Evolutionary conservation across 2,329 filamentous ascomycete species (phyloP), one percentile per base, ranked within the genome.

Genomic region (Fusarium sp.): DNA sequence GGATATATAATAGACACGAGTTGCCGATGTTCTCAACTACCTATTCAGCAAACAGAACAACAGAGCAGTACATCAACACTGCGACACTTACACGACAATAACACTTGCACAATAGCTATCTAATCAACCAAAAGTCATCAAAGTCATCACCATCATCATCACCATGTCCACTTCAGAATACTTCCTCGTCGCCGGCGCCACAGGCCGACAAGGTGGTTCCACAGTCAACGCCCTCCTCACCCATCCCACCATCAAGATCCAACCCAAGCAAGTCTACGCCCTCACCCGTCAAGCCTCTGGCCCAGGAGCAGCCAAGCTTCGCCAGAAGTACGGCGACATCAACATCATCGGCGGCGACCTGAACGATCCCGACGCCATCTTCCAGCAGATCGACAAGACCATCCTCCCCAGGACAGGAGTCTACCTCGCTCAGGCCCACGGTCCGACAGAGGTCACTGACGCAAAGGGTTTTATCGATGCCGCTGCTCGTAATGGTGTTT

Each of bases 311-410:
- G 15, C 70, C 7, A 68, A 59, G 3, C 60, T 72, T 72, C 14
- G 54, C 71, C 20, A 76, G 79, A 68, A 59, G 52, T 80, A 82
- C 13, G 78, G 80, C 8, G 80, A 62, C 15, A 56, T 89, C 62
- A 82, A 82, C 39, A 71, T 90, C 7, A 79, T 90, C 7, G 75
- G 85, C 71, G 87, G 88, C 22, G 81, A 89, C 58, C 77, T 90
- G 19, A 79, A 84, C 61, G 75, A 86, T 35, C 76, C 82, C 0
- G 73, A 78, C 1, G 77, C 71, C 0, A 82, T 89, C 41, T 88
- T 89, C 11, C 63, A 62, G 22, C 66, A 73, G 1, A 11, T 73
- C 6, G 63, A 62, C 30, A 59, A 59, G 17, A 13, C 8, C 63
- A 60, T 64, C 6, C 15, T 70, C 9, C 22, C 20, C 33, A 53